Evolutionary conservation across 2,329 filamentous ascomycete genomes (phyloP), one percentile per base, ranked within the genome.

Genomic region (Akanthomyces lecanii): DNA sequence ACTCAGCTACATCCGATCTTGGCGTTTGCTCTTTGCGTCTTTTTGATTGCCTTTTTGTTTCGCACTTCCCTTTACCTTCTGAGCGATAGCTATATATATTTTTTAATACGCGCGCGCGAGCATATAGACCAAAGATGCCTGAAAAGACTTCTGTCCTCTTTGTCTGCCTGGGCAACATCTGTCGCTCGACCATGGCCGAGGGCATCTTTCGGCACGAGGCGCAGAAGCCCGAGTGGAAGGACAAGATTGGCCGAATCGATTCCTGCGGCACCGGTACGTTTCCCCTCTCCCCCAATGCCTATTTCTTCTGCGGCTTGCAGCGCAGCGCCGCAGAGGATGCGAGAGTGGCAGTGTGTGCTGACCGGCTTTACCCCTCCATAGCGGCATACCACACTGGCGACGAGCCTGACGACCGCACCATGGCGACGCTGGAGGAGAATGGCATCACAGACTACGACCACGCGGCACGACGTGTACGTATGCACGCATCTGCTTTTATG

Each of bases 111-210:
- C 14, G 16, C 14, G 18, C 2, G 23, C 7, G n/a, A 40, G 28
- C 28, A 6, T 6, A 30, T 30, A 30, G 28, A 30, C 4, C 28
- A 30, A 48, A 1, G 10, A 63, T 63, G 61, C 44, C 76, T 7
- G 76, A 78, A 65, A 74, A 75, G 45, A 68, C 91, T 61, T 92
- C 89, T 2, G 89, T 98, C 44, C 85, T 98, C 59, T 98, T 98
- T 73, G 94, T 98, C 69, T 99, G 95, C 77, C 83, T 98, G 40
- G 95, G 95, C 74, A 99, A 99, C 77, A 98, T 98, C 72, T 99
- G 92, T 74, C 82, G 85, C 65, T 97, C 92, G 8, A 91, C 95
- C 38, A 98, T 99, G 95, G 92, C 93, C 52, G 94, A 98, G 80
- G 95, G 91, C 56, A 90, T 97, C 67, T 98, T 99, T 78, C 86